Percentiles rank a stretch among this genome's conserved stretches.
These are phyloP conservation scores for Ilex asprella DNA, from an alignment of 257 asterid species.

Conservation along the genomic window DNA sequence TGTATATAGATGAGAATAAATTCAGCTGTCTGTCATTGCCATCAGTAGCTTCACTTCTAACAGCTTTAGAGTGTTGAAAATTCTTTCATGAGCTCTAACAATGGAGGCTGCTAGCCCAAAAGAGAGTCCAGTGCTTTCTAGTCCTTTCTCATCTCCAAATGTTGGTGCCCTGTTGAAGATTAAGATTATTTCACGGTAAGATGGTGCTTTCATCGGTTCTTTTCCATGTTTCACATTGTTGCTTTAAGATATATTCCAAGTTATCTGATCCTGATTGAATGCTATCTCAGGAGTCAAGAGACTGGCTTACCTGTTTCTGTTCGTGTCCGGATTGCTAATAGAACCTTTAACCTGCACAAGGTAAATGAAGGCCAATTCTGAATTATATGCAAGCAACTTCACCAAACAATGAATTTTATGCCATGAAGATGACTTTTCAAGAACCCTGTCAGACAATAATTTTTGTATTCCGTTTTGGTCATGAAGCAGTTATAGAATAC, in stretches of 20 bases:
- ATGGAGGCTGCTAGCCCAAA: constrained; percentile 25
- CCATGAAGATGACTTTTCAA: no score
- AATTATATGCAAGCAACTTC: no score
- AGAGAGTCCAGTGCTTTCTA: constrained; percentile 27
- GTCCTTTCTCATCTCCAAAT: constrained; percentile 56
- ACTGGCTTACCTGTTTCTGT: constrained; percentile 60
- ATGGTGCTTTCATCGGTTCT: neutral
- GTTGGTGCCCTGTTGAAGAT: constrained; percentile 58
- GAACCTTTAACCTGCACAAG: constrained; percentile 66
- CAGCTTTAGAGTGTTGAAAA: neutral
- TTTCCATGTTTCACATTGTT: neutral
- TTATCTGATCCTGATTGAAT: constrained; percentile 2
- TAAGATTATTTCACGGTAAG: constrained; percentile 68
- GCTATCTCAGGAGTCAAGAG: constrained; percentile 55
- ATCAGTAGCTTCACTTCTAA: neutral
- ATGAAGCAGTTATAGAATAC: no score
- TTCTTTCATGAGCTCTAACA: neutral
- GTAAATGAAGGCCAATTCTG: constrained; percentile 14
- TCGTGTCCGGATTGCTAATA: constrained; percentile 41
- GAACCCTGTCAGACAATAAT: no score
- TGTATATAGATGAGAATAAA: neutral
- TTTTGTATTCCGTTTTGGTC: no score
- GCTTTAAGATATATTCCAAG: neutral
- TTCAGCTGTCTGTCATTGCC: neutral
- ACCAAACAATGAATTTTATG: no score